Evolutionary conservation across 106 monocot genomes (phyloP).

Genomic region (Allium sativum): DNA sequence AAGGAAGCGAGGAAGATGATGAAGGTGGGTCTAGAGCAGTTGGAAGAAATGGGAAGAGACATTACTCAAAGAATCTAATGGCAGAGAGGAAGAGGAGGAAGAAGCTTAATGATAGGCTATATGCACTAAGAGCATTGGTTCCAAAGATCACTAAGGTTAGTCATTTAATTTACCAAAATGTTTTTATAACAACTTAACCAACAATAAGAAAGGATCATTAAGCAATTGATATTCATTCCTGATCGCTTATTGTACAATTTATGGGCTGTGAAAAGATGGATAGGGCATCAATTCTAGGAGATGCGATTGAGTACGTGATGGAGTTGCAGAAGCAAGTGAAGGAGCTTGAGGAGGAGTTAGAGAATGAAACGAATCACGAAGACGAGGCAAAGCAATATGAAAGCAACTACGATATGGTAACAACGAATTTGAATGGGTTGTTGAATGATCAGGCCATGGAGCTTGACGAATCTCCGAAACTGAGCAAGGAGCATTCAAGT

Average conservation of each 20-base stretch:
- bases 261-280: conserved; percentile 43
- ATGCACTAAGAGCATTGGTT: conserved; percentile 56
- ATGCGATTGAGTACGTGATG: conserved; percentile 65
- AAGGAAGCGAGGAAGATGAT: conserved; percentile 50
- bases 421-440: background rate
- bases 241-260: too few relatives aligned
- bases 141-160: conserved; percentile 87
- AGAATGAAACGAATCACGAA: conserved; percentile 21
- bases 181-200: background rate
- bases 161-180: too few relatives aligned
- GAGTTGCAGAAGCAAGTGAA: conserved; percentile 52
- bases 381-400: conserved; percentile 22
- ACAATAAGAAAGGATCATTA: too few relatives aligned
- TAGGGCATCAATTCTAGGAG: conserved; percentile 70
- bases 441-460: conserved; percentile 2
- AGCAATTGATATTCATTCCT: too few relatives aligned
- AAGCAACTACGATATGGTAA: conserved; percentile 20
- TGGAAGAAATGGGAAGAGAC: conserved; percentile 33
- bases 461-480: conserved; percentile 20
- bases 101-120: conserved; percentile 91
- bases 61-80: conserved; percentile 65
- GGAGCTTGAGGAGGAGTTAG: conserved; percentile 68
- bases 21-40: conserved; percentile 19
- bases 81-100: conserved; percentile 88
- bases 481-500: background rate